Evolutionary conservation across 2,329 filamentous ascomycete species (phyloP), one percentile per base, ranked within the genome.

Genomic region (Mycosphaerelloides madeirae): DNA sequence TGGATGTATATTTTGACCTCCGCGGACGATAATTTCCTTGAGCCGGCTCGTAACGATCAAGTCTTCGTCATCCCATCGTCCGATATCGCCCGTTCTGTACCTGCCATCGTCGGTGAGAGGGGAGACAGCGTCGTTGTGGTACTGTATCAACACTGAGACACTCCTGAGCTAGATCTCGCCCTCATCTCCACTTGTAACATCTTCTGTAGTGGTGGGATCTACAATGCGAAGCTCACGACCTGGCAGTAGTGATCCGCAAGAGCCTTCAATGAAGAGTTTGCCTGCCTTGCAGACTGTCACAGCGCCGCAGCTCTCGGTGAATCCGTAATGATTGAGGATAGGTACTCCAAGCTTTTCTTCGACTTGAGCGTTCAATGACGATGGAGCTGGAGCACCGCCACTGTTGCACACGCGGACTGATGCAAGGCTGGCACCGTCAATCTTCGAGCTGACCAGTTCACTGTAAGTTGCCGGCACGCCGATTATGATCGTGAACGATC

Each of bases 241-340:
- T 3, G 37, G 29, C 13, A 31, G 7, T 11, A 31, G 19, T 6
- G 13, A 9, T 31, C 37, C 37, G 37, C 37, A 29, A 9, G 37
- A 39, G 29, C 29, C 37, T 3, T 31, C 19, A 13, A 37, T 13
- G 22, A n/a, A 39, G 12, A 8, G 25, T 3, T 16, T 25, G 13
- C 18, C 37, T 6, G n/a, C 37, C 13, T 16, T 20, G 22, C 37
- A 29, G 3, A 29, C 25, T 6, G 37, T 39, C 6, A 31, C 25
- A 14, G 18, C 18, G 12, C 37, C 25, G 25, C 37, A 29, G 14
- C 18, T 29, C 29, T 39, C 37, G 4, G 37, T 39, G 29, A 20
- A 39, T n/a, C 37, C 37, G 25, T 39, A 39, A 20, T 39, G 37
- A 29, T 39, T 39, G 16, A 39, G 14, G 11, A 39, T 39, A 3